A percentile compares a stretch with the other conserved stretches of the same genome.
These are phyloP conservation scores for Stenogyne calaminthoides DNA, from an alignment of 305 asterid genomes.

Conservation along the genomic window DNA sequence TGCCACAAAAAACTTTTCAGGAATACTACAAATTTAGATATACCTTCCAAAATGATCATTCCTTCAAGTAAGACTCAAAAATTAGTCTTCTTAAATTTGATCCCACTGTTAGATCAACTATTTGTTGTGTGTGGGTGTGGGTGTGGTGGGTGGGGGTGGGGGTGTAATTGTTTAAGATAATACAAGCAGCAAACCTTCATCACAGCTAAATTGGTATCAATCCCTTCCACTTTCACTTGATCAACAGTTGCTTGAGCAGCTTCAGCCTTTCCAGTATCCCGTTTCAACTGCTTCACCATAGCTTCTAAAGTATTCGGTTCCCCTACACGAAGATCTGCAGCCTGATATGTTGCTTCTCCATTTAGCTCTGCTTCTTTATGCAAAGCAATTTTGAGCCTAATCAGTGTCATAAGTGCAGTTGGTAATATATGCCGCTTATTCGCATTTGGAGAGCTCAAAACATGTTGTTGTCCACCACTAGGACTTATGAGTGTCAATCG, in stretches of 20 bases:
- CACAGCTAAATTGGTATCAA: constrained; percentile 85
- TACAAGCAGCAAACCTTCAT: constrained; percentile 55
- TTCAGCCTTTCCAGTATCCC: constrained; percentile 79
- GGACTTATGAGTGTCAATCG: constrained; percentile 54
- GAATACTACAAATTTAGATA: constrained; percentile 3
- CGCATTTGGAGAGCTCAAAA: constrained; percentile 54
- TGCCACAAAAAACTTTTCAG: constrained; percentile 1
- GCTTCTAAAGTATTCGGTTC: constrained; percentile 78
- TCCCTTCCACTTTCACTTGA: constrained; percentile 94
- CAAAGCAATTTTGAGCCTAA: constrained; percentile 57
- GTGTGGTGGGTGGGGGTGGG: too few species aligned
- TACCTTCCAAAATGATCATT: constrained; percentile 5
- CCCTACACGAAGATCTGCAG: constrained; percentile 69
- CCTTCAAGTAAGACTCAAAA: not conserved
- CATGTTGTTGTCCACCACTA: constrained; percentile 40
- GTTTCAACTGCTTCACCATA: constrained; percentile 73
- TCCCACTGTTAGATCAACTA: too few species aligned
- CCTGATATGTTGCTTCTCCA: constrained; percentile 47
- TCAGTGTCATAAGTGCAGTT: constrained; percentile 61
- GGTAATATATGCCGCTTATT: constrained; percentile 52
- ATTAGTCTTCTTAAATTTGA: constrained; percentile 8
- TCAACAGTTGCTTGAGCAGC: constrained; percentile 94
- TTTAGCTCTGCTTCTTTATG: constrained; percentile 45
- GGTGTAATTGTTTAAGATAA: too few species aligned
- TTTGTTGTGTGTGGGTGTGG: too few species aligned